Percentiles rank a stretch among this genome's conserved stretches.
Conservation (phyloP, 78 protist genomes). For the Blattamonas nauphoetae region DNA sequence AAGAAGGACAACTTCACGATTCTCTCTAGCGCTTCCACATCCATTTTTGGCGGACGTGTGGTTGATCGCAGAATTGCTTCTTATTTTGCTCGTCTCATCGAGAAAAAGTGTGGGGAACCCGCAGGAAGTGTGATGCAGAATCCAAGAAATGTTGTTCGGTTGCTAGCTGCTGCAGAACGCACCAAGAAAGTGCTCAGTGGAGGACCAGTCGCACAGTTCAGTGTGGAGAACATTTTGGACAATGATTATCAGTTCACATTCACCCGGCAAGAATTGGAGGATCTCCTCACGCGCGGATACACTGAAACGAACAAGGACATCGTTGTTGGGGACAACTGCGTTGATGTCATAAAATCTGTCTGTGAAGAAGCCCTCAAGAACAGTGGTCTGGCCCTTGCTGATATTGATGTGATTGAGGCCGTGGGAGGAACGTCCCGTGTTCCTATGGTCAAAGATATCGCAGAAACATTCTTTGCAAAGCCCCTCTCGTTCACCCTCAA, state of each 20-base stretch:
- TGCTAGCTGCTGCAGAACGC: not conserved
- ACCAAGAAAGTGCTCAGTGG: not conserved
- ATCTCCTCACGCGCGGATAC: too few species aligned
- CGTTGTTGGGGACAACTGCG: not conserved
- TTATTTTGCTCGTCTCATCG: not conserved
- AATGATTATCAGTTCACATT: not conserved
- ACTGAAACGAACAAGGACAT: too few species aligned
- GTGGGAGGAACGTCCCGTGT: conserved; percentile 4
- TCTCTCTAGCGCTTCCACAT: not conserved
- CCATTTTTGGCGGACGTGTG: not conserved
- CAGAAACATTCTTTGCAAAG: not conserved
- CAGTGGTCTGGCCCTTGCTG: not conserved
- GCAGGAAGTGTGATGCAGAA: not conserved
- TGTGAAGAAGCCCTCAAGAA: not conserved
- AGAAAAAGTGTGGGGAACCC: not conserved
- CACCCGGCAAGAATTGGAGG: not conserved
- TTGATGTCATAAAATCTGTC: not conserved
- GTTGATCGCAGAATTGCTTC: not conserved
- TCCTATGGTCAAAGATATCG: not conserved
- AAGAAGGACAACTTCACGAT: not conserved
- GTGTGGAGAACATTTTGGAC: not conserved
- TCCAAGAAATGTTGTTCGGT: not conserved
- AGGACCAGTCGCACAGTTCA: not conserved
- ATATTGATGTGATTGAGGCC: not conserved
- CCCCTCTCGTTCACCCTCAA: not conserved